Percentiles rank a stretch among this genome's conserved stretches.
These are phyloP conservation scores for Fusarium sp. DNA, from an alignment of 2,329 filamentous ascomycete species.

Conservation along the genomic window DNA sequence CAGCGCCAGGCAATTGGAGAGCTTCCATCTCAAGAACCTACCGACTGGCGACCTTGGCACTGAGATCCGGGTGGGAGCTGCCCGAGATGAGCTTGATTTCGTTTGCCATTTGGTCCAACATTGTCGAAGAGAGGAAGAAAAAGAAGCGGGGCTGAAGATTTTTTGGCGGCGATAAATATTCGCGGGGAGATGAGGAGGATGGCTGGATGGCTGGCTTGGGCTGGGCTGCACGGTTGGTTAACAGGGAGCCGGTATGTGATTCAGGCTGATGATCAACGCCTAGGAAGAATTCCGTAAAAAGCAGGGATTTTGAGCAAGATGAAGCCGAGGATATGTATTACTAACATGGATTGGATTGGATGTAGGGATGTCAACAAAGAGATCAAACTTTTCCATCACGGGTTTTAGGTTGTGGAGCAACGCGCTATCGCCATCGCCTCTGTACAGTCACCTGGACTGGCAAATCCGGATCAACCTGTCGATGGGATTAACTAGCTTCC, in stretches of 20 bases:
- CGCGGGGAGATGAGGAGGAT: slow-evolving; percentile 15
- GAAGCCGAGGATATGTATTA: slow-evolving; percentile 22
- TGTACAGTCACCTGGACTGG: slow-evolving; percentile 8
- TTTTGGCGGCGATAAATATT: slow-evolving; percentile 43
- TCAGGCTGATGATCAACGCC: slow-evolving; percentile 32
- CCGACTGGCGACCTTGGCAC: slow-evolving; percentile 59
- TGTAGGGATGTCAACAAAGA: slow-evolving; percentile 16
- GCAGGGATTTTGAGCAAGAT: background rate
- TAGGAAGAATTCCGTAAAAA: slow-evolving; percentile 6
- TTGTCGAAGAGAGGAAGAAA: slow-evolving; percentile 43
- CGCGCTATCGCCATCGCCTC: slow-evolving; percentile 20
- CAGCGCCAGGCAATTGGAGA: background rate
- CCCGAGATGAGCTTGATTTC: slow-evolving; percentile 66
- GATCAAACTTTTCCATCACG: slow-evolving; percentile 44
- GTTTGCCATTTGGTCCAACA: slow-evolving; percentile 62
- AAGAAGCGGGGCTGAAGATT: slow-evolving; percentile 43
- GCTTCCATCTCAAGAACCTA: slow-evolving; percentile 45
- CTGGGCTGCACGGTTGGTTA: slow-evolving; percentile 8
- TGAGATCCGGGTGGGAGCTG: slow-evolving; percentile 62
- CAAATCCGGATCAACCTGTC: slow-evolving; percentile 5
- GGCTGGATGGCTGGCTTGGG: background rate
- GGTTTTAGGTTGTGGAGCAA: slow-evolving; percentile 39
- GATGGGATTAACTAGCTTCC: slow-evolving; percentile 39
- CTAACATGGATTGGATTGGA: slow-evolving; percentile 20
- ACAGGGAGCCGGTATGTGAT: slow-evolving; percentile 33